Conservation (phyloP, 106 monocot genomes). For the Platanthera guangdongensis region DNA sequence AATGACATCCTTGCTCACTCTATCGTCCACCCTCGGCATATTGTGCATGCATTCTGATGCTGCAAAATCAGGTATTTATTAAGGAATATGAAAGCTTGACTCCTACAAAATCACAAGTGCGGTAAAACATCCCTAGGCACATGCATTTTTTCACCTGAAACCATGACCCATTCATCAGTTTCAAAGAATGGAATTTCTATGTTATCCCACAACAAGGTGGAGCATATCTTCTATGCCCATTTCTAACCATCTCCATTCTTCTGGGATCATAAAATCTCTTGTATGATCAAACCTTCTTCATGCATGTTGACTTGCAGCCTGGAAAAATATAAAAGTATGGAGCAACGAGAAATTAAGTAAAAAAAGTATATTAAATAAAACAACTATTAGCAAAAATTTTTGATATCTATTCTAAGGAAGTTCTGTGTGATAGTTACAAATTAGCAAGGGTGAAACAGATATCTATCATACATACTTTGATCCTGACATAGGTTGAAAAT, state of each 20-base stretch:
- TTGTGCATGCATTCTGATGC: too few species aligned
- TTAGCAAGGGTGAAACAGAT: not conserved
- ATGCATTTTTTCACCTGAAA: constrained; percentile 70
- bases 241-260: constrained; percentile 67
- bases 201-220: constrained; percentile 20
- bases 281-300: constrained; percentile 57
- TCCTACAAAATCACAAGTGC: too few species aligned
- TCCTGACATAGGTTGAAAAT: constrained; percentile 62
- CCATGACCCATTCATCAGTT: constrained; percentile 59
- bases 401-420: not conserved
- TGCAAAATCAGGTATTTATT: too few species aligned
- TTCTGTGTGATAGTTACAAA: not conserved
- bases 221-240: constrained; percentile 75
- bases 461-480: constrained; percentile 42
- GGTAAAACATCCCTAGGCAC: not conserved
- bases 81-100: too few species aligned
- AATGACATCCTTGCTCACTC: too few species aligned
- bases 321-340: not conserved
- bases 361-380: not conserved
- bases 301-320: constrained; percentile 87
- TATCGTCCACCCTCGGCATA: too few species aligned
- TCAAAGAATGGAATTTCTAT: constrained; percentile 68
- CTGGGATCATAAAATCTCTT: constrained; percentile 66
- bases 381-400: not conserved
- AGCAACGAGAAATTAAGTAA: not conserved